These are phyloP conservation scores for Parietaria judaica DNA, from an alignment of 306 rosid species.

Conservation along the genomic window DNA sequence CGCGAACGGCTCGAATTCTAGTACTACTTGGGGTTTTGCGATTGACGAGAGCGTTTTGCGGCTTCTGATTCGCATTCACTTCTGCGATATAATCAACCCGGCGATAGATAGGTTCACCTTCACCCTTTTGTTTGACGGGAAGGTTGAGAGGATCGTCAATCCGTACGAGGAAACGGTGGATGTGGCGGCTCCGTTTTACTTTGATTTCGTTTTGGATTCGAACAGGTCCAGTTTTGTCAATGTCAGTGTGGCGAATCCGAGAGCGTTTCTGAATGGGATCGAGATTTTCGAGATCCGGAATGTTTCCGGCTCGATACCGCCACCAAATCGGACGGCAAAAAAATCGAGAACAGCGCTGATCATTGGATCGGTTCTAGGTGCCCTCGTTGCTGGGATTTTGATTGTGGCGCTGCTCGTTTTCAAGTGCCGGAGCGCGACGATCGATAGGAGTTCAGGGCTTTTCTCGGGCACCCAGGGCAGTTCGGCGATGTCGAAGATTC, in stretches of 20 bases:
- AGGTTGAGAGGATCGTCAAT: not conserved
- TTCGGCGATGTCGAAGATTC: slow-evolving; percentile 17
- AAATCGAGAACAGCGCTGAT: not conserved
- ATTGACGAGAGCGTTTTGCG: not conserved
- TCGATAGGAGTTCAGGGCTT: slow-evolving; percentile 6
- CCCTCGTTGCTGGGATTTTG: slow-evolving; percentile 15
- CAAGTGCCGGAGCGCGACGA: slow-evolving; percentile 19
- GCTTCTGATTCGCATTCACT: slow-evolving; percentile 31
- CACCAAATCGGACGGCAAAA: not conserved
- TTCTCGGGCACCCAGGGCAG: slow-evolving; percentile 26
- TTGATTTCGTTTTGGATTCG: slow-evolving; percentile 24
- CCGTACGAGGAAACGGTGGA: accelerated
- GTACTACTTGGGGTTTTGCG: slow-evolving; percentile 19
- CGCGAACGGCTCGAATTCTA: not conserved
- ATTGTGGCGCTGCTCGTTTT: slow-evolving; percentile 1
- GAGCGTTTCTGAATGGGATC: slow-evolving; percentile 38
- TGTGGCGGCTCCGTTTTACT: slow-evolving; percentile 7
- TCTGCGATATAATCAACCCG: slow-evolving; percentile 7
- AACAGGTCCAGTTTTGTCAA: slow-evolving; percentile 15
- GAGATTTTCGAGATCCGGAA: slow-evolving; percentile 30
- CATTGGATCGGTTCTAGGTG: slow-evolving; percentile 20
- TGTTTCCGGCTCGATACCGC: not conserved
- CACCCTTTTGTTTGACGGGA: slow-evolving; percentile 10
- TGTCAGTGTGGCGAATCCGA: slow-evolving; percentile 14
- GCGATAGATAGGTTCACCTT: accelerated